A percentile compares a stretch with the other conserved stretches of the same genome.
phyloP scores from a whole-genome alignment of 331 rosid species.

The Spiraea crenata region DNA sequence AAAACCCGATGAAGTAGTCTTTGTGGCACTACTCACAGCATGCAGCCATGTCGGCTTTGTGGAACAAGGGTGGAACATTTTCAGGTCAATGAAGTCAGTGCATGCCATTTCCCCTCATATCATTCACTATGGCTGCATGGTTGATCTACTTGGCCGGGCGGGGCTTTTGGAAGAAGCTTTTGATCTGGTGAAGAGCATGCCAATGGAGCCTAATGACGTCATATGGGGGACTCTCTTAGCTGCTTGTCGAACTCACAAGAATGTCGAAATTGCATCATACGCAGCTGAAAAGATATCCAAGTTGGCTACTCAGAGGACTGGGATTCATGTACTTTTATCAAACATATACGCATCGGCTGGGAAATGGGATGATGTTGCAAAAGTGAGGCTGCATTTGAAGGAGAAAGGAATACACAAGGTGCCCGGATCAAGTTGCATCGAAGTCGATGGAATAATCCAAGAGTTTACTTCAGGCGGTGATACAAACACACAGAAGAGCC shows the following conservation, averaged over 20 bases:
- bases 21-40: conserved; percentile 68
- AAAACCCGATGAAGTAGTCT: conserved; percentile 63
- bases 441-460: conserved; percentile 56
- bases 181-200: conserved; percentile 63
- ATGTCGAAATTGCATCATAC: conserved; percentile 54
- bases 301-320: conserved; percentile 52
- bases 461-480: conserved; percentile 70
- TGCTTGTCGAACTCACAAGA: conserved; percentile 67
- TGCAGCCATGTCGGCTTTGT: conserved; percentile 71
- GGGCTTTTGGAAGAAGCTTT: conserved; percentile 66
- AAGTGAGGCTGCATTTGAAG: conserved; percentile 72
- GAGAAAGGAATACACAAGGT: conserved; percentile 59
- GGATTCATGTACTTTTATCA: conserved; percentile 62
- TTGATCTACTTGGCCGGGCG: conserved; percentile 75
- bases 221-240: conserved; percentile 80
- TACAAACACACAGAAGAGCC: conserved; percentile 40
- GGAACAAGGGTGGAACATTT: conserved; percentile 56
- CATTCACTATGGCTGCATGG: conserved; percentile 81
- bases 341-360: conserved; percentile 77
- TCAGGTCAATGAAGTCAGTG: conserved; percentile 49
- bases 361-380: conserved; percentile 77
- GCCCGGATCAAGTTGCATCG: conserved; percentile 73
- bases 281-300: conserved; percentile 54
- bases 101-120: conserved; percentile 54
- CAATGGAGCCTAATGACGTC: conserved; percentile 71